phyloP scores from a whole-genome alignment of 202 grass and related monocot genomes.

The Zoysia matrella region DNA sequence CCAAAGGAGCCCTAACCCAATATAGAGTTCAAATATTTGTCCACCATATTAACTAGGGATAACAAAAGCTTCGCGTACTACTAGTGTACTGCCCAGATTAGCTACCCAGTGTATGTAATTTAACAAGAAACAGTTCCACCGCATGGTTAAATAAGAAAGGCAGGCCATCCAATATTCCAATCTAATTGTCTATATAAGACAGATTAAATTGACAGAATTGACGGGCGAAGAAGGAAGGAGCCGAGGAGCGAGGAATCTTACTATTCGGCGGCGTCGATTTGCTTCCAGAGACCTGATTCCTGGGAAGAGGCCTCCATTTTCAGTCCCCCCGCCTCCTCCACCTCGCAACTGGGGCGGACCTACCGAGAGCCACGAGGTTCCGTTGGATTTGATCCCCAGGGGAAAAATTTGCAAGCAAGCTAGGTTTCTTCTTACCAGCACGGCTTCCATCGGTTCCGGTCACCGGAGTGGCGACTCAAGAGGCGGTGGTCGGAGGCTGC shows the following conservation, averaged over 20 bases:
- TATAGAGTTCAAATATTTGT: neutral
- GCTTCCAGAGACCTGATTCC: conserved; percentile 53
- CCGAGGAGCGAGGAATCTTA: conserved; percentile 15
- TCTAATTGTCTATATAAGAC: neutral
- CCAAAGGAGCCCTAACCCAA: too few species aligned
- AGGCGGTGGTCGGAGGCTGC: neutral
- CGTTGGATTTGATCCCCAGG: neutral
- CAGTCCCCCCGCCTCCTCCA: neutral
- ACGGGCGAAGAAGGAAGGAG: neutral
- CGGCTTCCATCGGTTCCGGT: neutral
- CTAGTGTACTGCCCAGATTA: too few species aligned
- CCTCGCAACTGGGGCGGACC: neutral
- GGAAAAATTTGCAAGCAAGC: neutral
- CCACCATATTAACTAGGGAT: neutral
- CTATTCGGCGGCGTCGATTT: conserved; percentile 58
- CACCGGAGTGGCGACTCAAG: too few species aligned
- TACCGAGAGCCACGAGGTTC: neutral
- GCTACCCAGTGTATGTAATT: neutral
- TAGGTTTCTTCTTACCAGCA: conserved; percentile 7
- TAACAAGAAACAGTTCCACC: neutral
- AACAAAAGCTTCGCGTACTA: neutral
- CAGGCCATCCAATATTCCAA: neutral
- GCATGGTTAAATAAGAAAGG: neutral
- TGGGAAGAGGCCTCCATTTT: conserved; percentile 47
- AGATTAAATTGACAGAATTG: neutral